Percentiles rank a stretch among this genome's conserved stretches.
Evolutionary conservation across 78 protist genomes (phyloP).

Genomic region (Dictyostelium intermedium): DNA sequence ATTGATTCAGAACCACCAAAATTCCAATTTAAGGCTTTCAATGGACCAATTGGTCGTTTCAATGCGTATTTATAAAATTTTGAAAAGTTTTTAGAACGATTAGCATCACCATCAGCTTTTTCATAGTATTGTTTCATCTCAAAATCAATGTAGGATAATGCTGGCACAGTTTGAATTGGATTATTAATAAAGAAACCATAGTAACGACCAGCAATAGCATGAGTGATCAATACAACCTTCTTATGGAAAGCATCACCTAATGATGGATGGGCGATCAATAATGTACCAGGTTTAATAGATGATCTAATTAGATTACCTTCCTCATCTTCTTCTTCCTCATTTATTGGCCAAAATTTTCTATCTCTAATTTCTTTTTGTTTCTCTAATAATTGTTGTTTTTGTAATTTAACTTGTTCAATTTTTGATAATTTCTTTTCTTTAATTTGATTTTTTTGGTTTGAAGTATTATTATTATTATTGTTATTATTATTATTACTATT

Average conservation of each 20-base stretch:
- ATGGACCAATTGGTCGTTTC: slow-evolving; percentile 39
- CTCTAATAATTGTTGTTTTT: slow-evolving; percentile 1
- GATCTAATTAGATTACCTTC: neutral
- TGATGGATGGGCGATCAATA: slow-evolving; percentile 55
- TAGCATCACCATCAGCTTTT: neutral
- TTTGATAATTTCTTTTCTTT: neutral
- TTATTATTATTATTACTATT: neutral
- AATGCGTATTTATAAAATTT: slow-evolving; percentile 7
- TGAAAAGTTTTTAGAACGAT: slow-evolving; percentile 30
- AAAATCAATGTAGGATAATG: neutral
- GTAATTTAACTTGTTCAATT: neutral
- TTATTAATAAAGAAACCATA: slow-evolving; percentile 57
- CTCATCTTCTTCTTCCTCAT: neutral
- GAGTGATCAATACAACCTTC: slow-evolving; percentile 44
- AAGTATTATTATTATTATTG: neutral
- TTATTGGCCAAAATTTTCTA: neutral
- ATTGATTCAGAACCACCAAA: slow-evolving; percentile 42
- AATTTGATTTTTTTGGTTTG: neutral
- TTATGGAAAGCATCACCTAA: neutral
- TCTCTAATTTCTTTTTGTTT: neutral
- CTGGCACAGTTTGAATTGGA: neutral
- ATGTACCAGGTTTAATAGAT: slow-evolving; percentile 18
- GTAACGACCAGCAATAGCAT: neutral
- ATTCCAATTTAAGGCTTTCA: slow-evolving; percentile 10
- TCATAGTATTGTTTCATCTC: neutral